Base-by-base conservation (phyloP, 176 grass and related monocot species). In the Oryza glaberrima region DNA sequence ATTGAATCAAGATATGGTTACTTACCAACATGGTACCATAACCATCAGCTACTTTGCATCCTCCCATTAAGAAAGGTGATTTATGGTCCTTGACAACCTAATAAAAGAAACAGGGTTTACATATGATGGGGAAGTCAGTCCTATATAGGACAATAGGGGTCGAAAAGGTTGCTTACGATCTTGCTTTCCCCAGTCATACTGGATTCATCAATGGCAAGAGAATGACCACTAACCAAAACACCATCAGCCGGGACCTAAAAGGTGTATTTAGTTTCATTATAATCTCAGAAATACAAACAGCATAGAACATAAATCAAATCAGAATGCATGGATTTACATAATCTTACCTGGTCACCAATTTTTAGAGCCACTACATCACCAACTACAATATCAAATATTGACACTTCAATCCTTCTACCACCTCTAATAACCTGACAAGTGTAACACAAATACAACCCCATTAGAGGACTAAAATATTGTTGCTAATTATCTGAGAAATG, bases 171-270 rank as follows among this genome's bases (percentile, higher is more conserved):
- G 77, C 87, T 91, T 88, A 99, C 96, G 78, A 99, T 91, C 82
- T 96, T 94, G 86, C 96, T 96, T 85, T 99, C 96, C 71, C 96
- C 96, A 38, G 96, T 99, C 96, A 99, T 94, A 87, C 96, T 96
- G 71, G 93, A 94, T 87, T 99, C 96, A 84, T 99, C 96, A 45
- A 99, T 99, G 67, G 93, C 91, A 88, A 99, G 91, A 83, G 90
- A 99, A 65, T 92, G 90, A 34, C 96, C 88, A 43, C 72, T 89
- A 66, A 99, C 89, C 76, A 99, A 82, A 82, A 99, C 47, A 67
- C 96, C 96, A 86, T 99, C 96, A 74, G 93, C 84, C 83, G 96
- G 94, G 46, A 99, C 94, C 96, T 99, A 90, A 51, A 87, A 83
- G 17, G 56, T 63, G 67, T 72, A 82, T 88, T 66, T 28, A 40